phyloP scores from a whole-genome alignment of 1,284 basidiomycete species.

The Boletellus deceptivus region DNA sequence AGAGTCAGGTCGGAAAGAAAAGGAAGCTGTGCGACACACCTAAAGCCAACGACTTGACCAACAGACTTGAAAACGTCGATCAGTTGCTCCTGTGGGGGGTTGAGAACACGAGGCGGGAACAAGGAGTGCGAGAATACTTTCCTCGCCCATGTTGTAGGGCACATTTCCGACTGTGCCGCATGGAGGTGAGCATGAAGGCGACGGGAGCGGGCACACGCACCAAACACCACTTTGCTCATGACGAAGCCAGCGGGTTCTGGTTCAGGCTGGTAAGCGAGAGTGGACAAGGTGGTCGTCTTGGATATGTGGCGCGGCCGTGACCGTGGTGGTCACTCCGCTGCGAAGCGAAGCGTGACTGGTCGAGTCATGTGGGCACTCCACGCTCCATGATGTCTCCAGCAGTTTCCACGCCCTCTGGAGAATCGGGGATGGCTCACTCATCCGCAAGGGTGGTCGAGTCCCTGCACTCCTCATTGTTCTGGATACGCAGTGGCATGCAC shows the following conservation, averaged over 20 bases:
- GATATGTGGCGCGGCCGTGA: neutral
- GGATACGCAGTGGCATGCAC: neutral
- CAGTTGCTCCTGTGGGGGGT: constrained; percentile 60
- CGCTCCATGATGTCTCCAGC: neutral
- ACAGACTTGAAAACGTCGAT: constrained; percentile 85
- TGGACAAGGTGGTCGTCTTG: neutral
- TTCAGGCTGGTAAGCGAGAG: neutral
- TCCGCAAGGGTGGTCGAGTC: too few species aligned
- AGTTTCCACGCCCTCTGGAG: neutral
- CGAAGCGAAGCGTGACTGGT: neutral
- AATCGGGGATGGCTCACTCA: too few species aligned
- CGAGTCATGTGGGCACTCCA: neutral
- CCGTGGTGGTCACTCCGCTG: neutral
- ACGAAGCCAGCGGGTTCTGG: neutral
- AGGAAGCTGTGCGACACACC: constrained; percentile 41
- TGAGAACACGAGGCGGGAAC: constrained; percentile 11
- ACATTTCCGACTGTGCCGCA: constrained; percentile 73
- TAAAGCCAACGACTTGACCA: constrained; percentile 84
- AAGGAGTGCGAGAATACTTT: constrained; percentile 23
- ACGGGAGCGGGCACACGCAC: constrained; percentile 19
- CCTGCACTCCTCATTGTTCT: too few species aligned
- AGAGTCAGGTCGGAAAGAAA: constrained; percentile 3
- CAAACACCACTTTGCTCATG: constrained; percentile 36
- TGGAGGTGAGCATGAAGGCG: neutral
- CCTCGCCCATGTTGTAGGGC: constrained; percentile 83